Conservation (phyloP, 176 grass and related monocot species). For the Saccharum spontaneum region DNA sequence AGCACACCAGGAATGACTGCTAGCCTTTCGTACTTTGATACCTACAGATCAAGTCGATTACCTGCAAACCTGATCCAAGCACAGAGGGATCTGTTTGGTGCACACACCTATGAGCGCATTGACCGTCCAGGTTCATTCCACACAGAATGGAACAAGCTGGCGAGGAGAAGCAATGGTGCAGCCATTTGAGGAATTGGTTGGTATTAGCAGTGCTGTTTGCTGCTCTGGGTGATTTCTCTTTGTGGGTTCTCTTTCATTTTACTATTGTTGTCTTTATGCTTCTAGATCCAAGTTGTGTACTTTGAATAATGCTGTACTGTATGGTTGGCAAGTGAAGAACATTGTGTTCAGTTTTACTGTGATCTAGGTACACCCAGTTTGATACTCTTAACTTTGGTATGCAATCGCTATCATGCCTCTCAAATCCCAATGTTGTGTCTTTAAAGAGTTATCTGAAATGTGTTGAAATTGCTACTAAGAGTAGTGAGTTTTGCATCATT, state of each 20-base stretch:
- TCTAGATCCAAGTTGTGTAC: conserved; percentile 42
- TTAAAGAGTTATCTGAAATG: neutral
- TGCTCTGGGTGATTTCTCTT: conserved; percentile 6
- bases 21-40: conserved; percentile 89
- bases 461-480: conserved; percentile 19
- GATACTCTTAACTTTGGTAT: conserved; percentile 26
- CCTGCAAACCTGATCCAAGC: conserved; percentile 97
- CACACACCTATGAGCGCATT: conserved; percentile 90
- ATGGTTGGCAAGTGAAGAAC: conserved; percentile 26
- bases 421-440: neutral
- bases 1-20: conserved; percentile 93
- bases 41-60: conserved; percentile 69
- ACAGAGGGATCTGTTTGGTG: conserved; percentile 94
- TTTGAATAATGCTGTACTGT: conserved; percentile 46
- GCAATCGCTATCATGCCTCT: neutral
- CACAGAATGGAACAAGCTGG: conserved; percentile 88
- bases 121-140: conserved; percentile 81
- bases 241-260: conserved; percentile 33
- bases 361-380: conserved; percentile 35
- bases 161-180: conserved; percentile 45
- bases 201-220: neutral
- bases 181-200: conserved; percentile 34
- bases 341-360: conserved; percentile 38
- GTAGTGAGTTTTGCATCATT: neutral
- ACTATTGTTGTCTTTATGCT: conserved; percentile 47